Evolutionary conservation across 2,329 filamentous ascomycete species (phyloP).

Genomic region (Seiridium unicorne): DNA sequence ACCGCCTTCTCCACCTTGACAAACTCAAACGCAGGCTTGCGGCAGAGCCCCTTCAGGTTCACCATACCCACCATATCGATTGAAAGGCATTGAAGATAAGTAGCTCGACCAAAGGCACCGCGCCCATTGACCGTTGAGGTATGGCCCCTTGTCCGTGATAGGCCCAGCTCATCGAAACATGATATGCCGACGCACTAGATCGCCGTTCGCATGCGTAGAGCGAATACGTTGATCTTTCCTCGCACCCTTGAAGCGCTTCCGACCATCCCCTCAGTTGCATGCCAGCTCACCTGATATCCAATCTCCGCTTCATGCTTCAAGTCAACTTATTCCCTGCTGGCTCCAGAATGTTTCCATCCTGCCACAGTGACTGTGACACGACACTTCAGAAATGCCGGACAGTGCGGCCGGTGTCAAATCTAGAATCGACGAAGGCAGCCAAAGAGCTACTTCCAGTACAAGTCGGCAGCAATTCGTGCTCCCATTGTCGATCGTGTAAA

Average conservation of each 20-base stretch:
- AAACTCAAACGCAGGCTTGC: conserved; percentile 28
- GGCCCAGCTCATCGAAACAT: conserved; percentile 1
- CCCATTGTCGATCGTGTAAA: conserved; percentile 64
- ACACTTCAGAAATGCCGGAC: neutral
- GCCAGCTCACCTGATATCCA: too few species aligned
- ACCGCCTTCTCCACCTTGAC: conserved; percentile 24
- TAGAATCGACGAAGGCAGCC: neutral
- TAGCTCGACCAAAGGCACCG: too few species aligned
- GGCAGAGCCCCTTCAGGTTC: conserved; percentile 25
- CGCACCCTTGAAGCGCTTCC: neutral
- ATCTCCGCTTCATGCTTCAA: neutral
- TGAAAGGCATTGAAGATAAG: neutral
- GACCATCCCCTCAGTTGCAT: neutral
- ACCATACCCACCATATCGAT: neutral
- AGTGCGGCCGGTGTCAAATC: neutral
- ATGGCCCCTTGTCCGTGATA: neutral
- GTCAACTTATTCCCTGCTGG: conserved; percentile 4
- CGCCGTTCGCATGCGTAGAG: neutral
- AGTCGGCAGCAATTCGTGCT: conserved; percentile 32
- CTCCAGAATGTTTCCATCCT: neutral
- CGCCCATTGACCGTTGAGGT: too few species aligned
- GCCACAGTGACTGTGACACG: neutral
- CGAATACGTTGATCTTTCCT: neutral
- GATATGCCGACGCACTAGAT: neutral
- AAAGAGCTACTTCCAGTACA: conserved; percentile 54